These are phyloP conservation scores for Fusarium mangiferae DNA, from an alignment of 2,329 filamentous ascomycete genomes.

Conservation along the genomic window DNA sequence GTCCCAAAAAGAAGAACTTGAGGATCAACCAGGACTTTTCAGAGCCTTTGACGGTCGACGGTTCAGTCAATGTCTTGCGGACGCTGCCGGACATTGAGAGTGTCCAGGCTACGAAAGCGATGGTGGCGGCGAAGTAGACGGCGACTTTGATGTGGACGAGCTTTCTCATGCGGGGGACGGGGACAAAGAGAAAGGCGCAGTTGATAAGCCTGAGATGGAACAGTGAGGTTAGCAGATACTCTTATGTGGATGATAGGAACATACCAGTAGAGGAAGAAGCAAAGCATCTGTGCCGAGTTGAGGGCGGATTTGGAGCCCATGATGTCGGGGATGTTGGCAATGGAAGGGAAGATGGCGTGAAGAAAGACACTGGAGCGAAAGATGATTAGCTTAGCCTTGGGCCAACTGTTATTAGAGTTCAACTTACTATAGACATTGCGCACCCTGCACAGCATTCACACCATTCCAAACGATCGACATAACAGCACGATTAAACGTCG, in stretches of 20 bases:
- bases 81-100: background rate
- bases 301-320: conserved; percentile 12
- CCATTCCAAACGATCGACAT: conserved; percentile 22
- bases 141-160: conserved; percentile 12
- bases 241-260: accelerated
- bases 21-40: conserved; percentile 18
- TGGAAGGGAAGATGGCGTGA: conserved; percentile 6
- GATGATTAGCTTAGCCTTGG: background rate
- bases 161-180: background rate
- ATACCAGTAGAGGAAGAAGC: conserved; percentile 18
- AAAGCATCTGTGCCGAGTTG: conserved; percentile 16
- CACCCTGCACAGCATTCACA: conserved; percentile 10
- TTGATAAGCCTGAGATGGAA: background rate
- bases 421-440: conserved; percentile 11
- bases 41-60: background rate
- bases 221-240: accelerated
- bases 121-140: conserved; percentile 4
- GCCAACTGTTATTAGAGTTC: accelerated
- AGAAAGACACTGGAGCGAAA: background rate
- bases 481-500: conserved; percentile 1
- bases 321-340: conserved; percentile 6
- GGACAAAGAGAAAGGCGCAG: conserved; percentile 5
- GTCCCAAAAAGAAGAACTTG: conserved; percentile 10
- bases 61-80: background rate
- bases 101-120: conserved; percentile 11